These are phyloP conservation scores for Hemisphaericaspora subhashii DNA, from an alignment of 1,139 yeast species.

Conservation along the genomic window DNA sequence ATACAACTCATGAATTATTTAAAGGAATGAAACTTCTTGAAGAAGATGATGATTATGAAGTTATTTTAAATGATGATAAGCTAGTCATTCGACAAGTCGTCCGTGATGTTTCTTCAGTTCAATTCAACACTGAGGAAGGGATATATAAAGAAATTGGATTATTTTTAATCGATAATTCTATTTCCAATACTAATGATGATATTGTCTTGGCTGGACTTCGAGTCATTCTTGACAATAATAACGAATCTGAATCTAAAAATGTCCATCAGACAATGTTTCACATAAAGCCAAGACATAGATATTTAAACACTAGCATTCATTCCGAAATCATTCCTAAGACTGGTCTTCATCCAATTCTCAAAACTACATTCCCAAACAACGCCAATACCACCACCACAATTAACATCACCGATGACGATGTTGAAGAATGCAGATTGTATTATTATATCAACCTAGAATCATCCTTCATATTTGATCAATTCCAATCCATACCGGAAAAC, in stretches of 20 bases:
- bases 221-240: conserved; percentile 22
- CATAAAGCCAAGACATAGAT: conserved; percentile 43
- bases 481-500: conserved; percentile 31
- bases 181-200: conserved; percentile 31
- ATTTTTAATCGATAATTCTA: conserved; percentile 28
- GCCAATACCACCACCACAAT: conserved; percentile 4
- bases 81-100: conserved; percentile 17
- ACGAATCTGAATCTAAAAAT: conserved; percentile 13
- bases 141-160: conserved; percentile 35
- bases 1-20: conserved; percentile 6
- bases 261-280: conserved; percentile 43
- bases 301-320: conserved; percentile 8
- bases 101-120: conserved; percentile 10
- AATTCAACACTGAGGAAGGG: conserved; percentile 8
- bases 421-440: conserved; percentile 32
- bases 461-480: conserved; percentile 42
- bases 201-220: conserved; percentile 37
- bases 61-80: conserved; percentile 16
- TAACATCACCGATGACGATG: conserved; percentile 26
- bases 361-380: conserved; percentile 11
- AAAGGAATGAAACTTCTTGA: conserved; percentile 6
- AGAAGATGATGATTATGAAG: conserved; percentile 11
- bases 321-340: conserved; percentile 22
- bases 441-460: conserved; percentile 34
- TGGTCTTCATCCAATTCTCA: conserved; percentile 44